A percentile compares a stretch with the other conserved stretches of the same genome.
Evolutionary conservation across 2,329 filamentous ascomycete species (phyloP).

Genomic region (Metarhizium humberi): DNA sequence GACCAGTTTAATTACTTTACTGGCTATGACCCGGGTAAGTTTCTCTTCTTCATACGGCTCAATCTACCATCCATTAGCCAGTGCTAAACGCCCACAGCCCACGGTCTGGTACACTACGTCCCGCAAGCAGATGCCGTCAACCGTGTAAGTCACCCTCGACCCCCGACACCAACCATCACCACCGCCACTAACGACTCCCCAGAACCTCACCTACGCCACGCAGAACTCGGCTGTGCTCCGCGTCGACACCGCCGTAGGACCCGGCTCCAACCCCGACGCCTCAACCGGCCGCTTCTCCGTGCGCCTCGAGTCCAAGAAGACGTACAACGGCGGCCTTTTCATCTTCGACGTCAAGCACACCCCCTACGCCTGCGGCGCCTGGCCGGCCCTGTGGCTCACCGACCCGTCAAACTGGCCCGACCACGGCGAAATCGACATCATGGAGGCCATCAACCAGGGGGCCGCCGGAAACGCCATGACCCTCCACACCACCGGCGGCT

Average conservation of each 20-base stretch:
- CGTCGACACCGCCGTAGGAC: slow-evolving; percentile 51
- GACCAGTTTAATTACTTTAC: slow-evolving; percentile 45
- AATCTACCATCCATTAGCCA: background rate
- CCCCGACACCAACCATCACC: background rate
- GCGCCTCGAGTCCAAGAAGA: slow-evolving; percentile 49
- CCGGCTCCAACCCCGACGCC: slow-evolving; percentile 35
- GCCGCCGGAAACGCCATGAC: slow-evolving; percentile 48
- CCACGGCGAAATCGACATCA: slow-evolving; percentile 56
- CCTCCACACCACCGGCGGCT: slow-evolving; percentile 45
- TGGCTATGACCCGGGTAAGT: slow-evolving; percentile 37
- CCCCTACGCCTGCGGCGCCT: slow-evolving; percentile 53
- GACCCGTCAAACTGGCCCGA: slow-evolving; percentile 52
- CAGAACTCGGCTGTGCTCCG: slow-evolving; percentile 42
- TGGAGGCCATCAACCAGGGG: slow-evolving; percentile 49
- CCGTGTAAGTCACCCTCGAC: slow-evolving; percentile 25
- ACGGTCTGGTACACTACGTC: slow-evolving; percentile 46
- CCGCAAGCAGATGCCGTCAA: slow-evolving; percentile 28
- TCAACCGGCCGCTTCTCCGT: slow-evolving; percentile 54
- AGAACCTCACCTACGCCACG: slow-evolving; percentile 57
- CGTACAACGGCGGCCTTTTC: slow-evolving; percentile 56
- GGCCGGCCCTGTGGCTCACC: slow-evolving; percentile 58
- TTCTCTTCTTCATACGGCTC: background rate
- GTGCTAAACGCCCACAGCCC: slow-evolving; percentile 17
- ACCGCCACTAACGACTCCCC: background rate
- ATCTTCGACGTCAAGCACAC: slow-evolving; percentile 57